Percentiles rank a stretch among this genome's conserved stretches.
Conservation (phyloP, 208 protist species). For the Perkinsela sp. region DNA sequence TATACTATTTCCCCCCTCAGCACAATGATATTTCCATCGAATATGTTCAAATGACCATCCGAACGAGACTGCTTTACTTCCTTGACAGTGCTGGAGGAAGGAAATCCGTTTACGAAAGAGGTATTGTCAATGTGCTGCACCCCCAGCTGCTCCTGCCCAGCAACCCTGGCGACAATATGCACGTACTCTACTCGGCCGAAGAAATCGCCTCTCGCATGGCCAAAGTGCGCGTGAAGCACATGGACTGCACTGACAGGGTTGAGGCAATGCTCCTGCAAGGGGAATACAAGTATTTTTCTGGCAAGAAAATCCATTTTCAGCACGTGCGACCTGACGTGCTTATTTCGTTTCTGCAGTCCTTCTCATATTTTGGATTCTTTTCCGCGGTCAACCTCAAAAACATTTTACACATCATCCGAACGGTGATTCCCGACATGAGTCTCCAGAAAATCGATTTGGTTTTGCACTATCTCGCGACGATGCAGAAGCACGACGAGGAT, state of each 20-base stretch:
- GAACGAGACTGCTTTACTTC: no score
- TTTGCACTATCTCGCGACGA: neutral
- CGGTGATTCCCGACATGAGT: neutral
- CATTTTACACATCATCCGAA: neutral
- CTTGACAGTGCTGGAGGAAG: neutral
- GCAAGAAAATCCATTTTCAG: conserved; percentile 42
- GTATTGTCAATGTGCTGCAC: neutral
- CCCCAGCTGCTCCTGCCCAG: neutral
- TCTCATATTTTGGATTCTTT: conserved; percentile 55
- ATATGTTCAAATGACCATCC: no score
- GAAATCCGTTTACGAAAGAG: neutral
- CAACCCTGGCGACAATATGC: neutral
- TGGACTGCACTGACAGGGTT: conserved; percentile 32
- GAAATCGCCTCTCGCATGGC: conserved; percentile 52
- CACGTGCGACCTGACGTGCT: conserved; percentile 23
- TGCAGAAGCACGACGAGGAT: neutral
- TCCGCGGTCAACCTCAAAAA: neutral
- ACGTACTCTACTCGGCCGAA: conserved; percentile 20
- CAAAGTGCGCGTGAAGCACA: conserved; percentile 29
- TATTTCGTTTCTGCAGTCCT: conserved; percentile 35
- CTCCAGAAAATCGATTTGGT: neutral
- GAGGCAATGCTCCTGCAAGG: conserved; percentile 46
- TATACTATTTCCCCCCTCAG: no score
- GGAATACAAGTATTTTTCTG: conserved; percentile 74
- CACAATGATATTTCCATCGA: no score